Evolutionary conservation across 2,329 filamentous ascomycete species (phyloP), one percentile per base, ranked within the genome.

Genomic region (Scedosporium apiospermum): DNA sequence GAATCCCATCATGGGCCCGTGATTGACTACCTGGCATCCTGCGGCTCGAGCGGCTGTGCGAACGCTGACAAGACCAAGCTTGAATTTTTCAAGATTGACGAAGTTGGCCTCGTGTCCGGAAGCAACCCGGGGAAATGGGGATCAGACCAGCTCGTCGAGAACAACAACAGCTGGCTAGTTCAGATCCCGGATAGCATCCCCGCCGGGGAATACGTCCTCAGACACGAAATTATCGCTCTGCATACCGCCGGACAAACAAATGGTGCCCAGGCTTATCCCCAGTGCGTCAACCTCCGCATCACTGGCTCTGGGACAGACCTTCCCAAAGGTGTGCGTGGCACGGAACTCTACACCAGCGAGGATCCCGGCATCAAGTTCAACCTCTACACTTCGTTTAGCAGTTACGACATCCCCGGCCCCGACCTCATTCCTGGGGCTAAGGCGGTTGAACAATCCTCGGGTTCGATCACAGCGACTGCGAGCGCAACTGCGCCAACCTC

Each of bases 1-100:
- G 76, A 81, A 9, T 81, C 78, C 62, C 80, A 90, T 75, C 78
- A 86, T 66, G 84, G 84, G 2, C 84, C 84, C 18, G 78, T 87
- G 66, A 78, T 86, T 66, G 80, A 80, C 70, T 87, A 87, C 75
- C 74, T 87, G 44, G 85, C 85, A 63, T 77, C 78, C 66, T 82
- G 80, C 72, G 76, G 78, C 58, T 65, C 64, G 21, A 80, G 77
- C 30, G 80, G 85, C 69, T 86, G 82, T 69, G 72, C 77, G 23
- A 73, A 74, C 6, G 79, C 80, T 62, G 78, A 81, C 72, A 81
- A 83, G 73, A 71, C 71, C 5, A 68, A 71, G 18, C 77, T 87
- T 44, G 70, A 78, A 65, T 87, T 80, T 73, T 81, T 83, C 78
- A 88, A 88, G 79, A 82, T 88, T 63, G 78, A 78, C 30, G 76